Conservation (phyloP, 2,329 filamentous ascomycete species). For the Neurospora crassa region DNA sequence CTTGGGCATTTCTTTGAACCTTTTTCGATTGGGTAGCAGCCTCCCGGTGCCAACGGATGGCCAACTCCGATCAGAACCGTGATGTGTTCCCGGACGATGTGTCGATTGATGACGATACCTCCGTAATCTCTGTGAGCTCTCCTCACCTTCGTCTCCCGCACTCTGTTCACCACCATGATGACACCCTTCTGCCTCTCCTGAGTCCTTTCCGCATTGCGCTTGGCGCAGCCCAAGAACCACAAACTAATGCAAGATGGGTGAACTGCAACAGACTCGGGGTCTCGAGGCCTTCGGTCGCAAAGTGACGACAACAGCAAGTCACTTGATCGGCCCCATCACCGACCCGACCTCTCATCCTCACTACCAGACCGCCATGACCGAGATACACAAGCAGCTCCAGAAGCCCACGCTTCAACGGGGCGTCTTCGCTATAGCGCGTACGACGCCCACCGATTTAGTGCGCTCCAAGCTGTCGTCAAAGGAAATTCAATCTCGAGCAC, state of each 20-base stretch:
- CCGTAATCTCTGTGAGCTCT: conserved; percentile 17
- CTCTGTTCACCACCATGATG: not conserved
- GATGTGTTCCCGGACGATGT: conserved; percentile 19
- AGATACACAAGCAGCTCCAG: conserved; percentile 81
- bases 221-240: not conserved
- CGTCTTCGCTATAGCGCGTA: conserved; percentile 84
- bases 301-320: conserved; percentile 85
- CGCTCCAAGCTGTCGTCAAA: conserved; percentile 80
- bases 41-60: conserved; percentile 16
- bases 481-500: conserved; percentile 89
- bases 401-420: conserved; percentile 76
- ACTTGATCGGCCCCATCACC: conserved; percentile 65
- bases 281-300: conserved; percentile 91
- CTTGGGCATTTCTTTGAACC: not conserved
- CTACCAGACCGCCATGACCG: conserved; percentile 80
- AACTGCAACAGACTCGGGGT: conserved; percentile 58
- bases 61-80: conserved; percentile 15
- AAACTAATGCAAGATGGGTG: conserved; percentile 10
- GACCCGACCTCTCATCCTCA: conserved; percentile 50
- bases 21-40: not conserved
- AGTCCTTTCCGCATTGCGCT: not conserved
- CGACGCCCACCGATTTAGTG: conserved; percentile 87
- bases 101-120: conserved; percentile 19
- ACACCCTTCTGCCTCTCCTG: not conserved
- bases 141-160: not conserved